phyloP scores from a whole-genome alignment of 495 filamentous ascomycete species.

The Beverwykella pulmonaria region DNA sequence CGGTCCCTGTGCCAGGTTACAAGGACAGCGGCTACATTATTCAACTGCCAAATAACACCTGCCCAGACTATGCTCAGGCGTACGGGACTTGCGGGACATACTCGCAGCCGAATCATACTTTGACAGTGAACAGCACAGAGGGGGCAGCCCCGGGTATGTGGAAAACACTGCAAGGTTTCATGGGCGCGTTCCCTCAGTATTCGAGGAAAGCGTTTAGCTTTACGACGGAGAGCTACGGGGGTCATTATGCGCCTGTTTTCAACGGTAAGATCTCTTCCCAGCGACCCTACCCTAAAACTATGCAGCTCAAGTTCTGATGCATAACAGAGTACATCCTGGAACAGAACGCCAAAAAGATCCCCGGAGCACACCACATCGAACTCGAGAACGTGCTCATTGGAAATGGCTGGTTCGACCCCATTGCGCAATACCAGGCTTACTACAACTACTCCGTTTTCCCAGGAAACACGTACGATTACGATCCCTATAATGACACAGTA shows the following conservation, averaged over 20 bases:
- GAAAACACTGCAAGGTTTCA: constrained; percentile 71
- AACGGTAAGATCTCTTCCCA: constrained; percentile 60
- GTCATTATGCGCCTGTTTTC: constrained; percentile 57
- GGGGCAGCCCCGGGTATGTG: constrained; percentile 67
- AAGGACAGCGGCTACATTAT: constrained; percentile 44
- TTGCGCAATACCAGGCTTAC: constrained; percentile 64
- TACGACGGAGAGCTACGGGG: constrained; percentile 54
- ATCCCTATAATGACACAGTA: constrained; percentile 38
- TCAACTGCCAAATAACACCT: constrained; percentile 55
- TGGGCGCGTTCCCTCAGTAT: constrained; percentile 68
- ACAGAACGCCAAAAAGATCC: constrained; percentile 62
- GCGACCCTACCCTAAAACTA: constrained; percentile 56
- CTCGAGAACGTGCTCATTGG: constrained; percentile 61
- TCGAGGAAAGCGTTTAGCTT: constrained; percentile 49
- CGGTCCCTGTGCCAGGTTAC: constrained; percentile 56
- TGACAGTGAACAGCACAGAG: constrained; percentile 68
- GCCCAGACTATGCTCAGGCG: constrained; percentile 57
- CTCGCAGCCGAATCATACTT: constrained; percentile 54
- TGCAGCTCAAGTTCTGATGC: constrained; percentile 36
- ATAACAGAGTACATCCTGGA: constrained; percentile 58
- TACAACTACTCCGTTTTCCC: constrained; percentile 62
- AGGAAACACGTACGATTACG: constrained; percentile 64
- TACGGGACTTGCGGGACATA: constrained; percentile 64
- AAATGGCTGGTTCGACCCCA: constrained; percentile 62
- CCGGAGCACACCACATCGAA: constrained; percentile 54